Evolutionary conservation across 352 stramenopile species (phyloP), one percentile per base, ranked within the genome.

Genomic region (Pythium phragmiticola): DNA sequence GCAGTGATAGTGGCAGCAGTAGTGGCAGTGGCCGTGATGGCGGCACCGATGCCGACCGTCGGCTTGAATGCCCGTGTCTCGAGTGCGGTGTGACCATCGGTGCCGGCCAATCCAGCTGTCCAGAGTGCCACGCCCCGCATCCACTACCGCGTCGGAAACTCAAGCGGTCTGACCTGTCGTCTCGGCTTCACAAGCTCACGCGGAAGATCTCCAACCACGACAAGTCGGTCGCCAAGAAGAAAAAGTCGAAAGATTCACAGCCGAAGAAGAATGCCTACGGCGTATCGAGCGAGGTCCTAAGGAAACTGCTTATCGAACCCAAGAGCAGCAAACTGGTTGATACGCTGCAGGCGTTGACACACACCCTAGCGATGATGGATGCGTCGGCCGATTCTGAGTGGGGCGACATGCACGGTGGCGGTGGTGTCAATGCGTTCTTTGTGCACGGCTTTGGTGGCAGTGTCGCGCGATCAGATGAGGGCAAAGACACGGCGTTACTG

Each of bases 311-410:
- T 23, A 52, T 62, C 8, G 78, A 89, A 43, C 80, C 80, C 1
- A 74, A 61, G 23, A 72, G 69, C 59, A 75, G 58, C 46, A 87
- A 80, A 26, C 70, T 95, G 16, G 63, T 79, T 5, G 82, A 89
- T 54, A 88, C 75, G 23, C 60, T 95, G 57, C 86, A 93, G 65
- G 78, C 82, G 12, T 64, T 95, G 57, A 95, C 86, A 12, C 86
- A 95, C 61, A 92, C 84, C 17, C 41, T 95, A 33, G 86, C 86
- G 2, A 93, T 95, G 84, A 87, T 89, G 75, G 86, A 95, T 59
- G 86, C 86, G 21, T 95, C 86, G 7, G 69, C 79, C 0, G 86
- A 93, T 46, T 80, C 78, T 17, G 83, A 89, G 50, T 91, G 82
- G 81, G 78, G 77, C 0, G 81, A 89, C 39, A 65, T 80, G 33